Conservation (phyloP, 257 asterid species). For the Leptodermis oblonga region DNA sequence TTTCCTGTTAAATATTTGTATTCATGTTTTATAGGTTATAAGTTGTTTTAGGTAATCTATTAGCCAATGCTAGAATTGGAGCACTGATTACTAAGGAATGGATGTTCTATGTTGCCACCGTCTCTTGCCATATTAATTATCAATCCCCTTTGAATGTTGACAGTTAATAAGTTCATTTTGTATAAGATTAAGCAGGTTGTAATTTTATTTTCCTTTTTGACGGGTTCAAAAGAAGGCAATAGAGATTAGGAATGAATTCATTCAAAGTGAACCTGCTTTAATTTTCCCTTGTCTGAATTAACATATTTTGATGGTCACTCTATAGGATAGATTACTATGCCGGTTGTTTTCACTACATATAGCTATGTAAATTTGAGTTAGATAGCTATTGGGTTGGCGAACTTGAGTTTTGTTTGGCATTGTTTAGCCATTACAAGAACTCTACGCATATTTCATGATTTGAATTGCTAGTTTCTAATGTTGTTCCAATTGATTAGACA, state of each 20-base stretch:
- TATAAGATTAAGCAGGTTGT: background rate
- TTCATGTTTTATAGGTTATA: background rate
- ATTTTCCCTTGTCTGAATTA: background rate
- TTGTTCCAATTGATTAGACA: too few relatives aligned
- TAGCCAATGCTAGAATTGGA: background rate
- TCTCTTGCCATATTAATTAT: background rate
- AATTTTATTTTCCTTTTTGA: background rate
- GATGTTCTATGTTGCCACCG: too few relatives aligned
- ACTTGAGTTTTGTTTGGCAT: too few relatives aligned
- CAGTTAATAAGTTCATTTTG: background rate
- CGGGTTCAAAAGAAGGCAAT: background rate
- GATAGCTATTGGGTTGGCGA: too few relatives aligned
- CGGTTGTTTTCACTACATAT: background rate
- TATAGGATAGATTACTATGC: background rate
- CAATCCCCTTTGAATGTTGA: background rate
- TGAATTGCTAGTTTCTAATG: too few relatives aligned
- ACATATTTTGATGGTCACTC: background rate
- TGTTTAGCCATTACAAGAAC: too few relatives aligned
- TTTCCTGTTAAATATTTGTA: background rate
- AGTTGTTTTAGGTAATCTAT: background rate
- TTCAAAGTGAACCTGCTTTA: background rate
- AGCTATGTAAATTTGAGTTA: background rate
- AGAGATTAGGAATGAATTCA: background rate
- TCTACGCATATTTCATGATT: too few relatives aligned
- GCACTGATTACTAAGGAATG: background rate